These are phyloP conservation scores for Aegilops umbellulata DNA, from an alignment of 176 grass and related monocot species.

Conservation along the genomic window DNA sequence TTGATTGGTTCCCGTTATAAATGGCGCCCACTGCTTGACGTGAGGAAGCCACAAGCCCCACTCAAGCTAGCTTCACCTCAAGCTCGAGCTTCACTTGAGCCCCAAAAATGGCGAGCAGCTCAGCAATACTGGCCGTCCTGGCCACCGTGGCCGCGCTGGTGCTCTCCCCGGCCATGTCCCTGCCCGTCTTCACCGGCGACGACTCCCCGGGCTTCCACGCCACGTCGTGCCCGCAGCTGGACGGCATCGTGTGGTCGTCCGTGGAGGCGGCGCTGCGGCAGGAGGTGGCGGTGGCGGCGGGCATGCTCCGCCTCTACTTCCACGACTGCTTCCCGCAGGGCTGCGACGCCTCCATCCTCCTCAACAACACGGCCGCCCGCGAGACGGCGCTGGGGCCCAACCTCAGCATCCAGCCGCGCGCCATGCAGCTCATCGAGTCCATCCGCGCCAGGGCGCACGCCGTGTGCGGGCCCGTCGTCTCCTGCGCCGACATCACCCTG, in stretches of 20 bases:
- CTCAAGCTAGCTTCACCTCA: not conserved
- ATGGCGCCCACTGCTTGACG: not conserved
- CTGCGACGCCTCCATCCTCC: constrained; percentile 49
- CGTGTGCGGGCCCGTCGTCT: constrained; percentile 32
- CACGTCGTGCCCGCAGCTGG: not conserved
- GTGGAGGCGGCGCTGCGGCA: not conserved
- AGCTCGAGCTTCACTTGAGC: not conserved
- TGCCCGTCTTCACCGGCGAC: not conserved
- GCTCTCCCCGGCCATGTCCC: not conserved
- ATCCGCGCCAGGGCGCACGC: constrained; percentile 35
- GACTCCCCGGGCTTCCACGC: not conserved
- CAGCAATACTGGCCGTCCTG: not conserved
- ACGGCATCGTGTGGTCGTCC: not conserved
- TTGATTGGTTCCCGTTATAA: not conserved
- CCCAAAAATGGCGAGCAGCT: not conserved
- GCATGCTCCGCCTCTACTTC: constrained; percentile 47
- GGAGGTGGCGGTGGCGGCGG: not conserved
- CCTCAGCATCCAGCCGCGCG: constrained; percentile 28
- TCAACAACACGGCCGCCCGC: not conserved
- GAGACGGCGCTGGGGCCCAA: constrained; percentile 27
- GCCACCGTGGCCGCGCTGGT: not conserved
- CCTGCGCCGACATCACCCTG: constrained; percentile 48
- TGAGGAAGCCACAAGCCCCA: constrained; percentile 10
- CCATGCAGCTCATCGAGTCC: constrained; percentile 37
- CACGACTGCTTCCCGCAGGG: constrained; percentile 69